phyloP scores from a whole-genome alignment of 306 rosid species.

The Datisca glomerata region DNA sequence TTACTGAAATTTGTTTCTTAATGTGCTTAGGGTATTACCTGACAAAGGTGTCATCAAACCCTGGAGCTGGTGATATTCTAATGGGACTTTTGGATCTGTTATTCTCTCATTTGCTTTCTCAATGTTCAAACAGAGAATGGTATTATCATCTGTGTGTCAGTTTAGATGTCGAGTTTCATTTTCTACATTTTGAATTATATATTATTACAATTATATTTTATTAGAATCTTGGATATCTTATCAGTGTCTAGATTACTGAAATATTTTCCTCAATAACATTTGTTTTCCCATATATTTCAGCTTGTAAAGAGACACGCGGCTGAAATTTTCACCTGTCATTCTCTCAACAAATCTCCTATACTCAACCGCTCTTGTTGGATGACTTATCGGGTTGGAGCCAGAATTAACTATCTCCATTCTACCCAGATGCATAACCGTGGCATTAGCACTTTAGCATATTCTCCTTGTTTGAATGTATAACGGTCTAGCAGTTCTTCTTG shows the following conservation, averaged over 20 bases:
- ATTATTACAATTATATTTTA: too few species aligned
- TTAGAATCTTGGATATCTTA: too few species aligned
- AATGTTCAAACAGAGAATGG: conserved; percentile 96
- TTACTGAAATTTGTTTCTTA: too few species aligned
- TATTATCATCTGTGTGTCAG: too few species aligned
- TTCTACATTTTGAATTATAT: too few species aligned
- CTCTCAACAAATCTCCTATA: conserved; percentile 69
- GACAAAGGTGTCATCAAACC: conserved; percentile 68
- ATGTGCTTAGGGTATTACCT: conserved; percentile 56
- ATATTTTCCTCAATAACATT: background rate
- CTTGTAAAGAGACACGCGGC: conserved; percentile 96
- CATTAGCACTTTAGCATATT: conserved; percentile 93
- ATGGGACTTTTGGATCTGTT: conserved; percentile 96
- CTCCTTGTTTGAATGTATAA: conserved; percentile 79
- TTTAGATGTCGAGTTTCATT: too few species aligned
- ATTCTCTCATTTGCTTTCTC: conserved; percentile 97
- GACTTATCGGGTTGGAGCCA: conserved; percentile 71
- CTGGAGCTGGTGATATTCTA: conserved; percentile 92
- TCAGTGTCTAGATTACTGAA: too few species aligned
- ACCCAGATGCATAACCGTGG: conserved; percentile 90
- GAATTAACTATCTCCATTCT: conserved; percentile 78
- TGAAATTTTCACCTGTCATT: conserved; percentile 91
- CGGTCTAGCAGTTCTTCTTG: too few species aligned
- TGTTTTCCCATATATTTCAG: conserved; percentile 31
- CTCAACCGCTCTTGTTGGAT: conserved; percentile 89